Percentiles rank a stretch among this genome's conserved stretches.
phyloP scores from a whole-genome alignment of 2,329 filamentous ascomycete species.

The Clonostachys sp. region DNA sequence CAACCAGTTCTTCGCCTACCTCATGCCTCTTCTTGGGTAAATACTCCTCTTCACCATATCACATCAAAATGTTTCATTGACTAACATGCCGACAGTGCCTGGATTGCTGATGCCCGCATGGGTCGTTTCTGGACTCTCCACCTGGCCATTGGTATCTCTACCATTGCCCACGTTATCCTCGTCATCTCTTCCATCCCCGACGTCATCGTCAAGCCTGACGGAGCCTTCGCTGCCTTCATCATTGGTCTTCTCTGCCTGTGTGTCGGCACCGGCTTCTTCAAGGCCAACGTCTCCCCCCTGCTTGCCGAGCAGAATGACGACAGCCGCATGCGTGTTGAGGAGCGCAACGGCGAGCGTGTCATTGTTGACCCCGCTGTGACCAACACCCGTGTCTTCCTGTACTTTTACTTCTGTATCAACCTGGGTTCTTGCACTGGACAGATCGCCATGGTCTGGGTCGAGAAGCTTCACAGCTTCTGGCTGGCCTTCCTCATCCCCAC shows the following conservation, averaged over 20 bases:
- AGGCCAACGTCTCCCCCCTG: slow-evolving; percentile 71
- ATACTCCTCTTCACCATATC: slow-evolving; percentile 18
- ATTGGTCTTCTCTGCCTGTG: slow-evolving; percentile 53
- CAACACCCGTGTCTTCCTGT: slow-evolving; percentile 64
- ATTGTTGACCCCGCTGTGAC: slow-evolving; percentile 68
- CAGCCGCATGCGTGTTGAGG: slow-evolving; percentile 51
- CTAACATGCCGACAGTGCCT: slow-evolving; percentile 26
- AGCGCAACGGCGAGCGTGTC: slow-evolving; percentile 57
- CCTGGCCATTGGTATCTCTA: slow-evolving; percentile 60
- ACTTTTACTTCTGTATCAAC: slow-evolving; percentile 57
- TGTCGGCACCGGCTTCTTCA: slow-evolving; percentile 75
- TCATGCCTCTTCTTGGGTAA: slow-evolving; percentile 53
- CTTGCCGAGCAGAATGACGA: slow-evolving; percentile 67
- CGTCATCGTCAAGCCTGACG: slow-evolving; percentile 53
- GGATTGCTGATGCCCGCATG: slow-evolving; percentile 63
- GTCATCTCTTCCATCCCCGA: slow-evolving; percentile 59
- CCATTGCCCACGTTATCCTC: slow-evolving; percentile 62
- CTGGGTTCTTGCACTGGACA: slow-evolving; percentile 57
- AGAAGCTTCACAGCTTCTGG: slow-evolving; percentile 76
- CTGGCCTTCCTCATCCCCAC: slow-evolving; percentile 66
- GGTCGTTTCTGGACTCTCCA: slow-evolving; percentile 73
- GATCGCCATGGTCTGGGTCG: slow-evolving; percentile 64
- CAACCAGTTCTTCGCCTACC: slow-evolving; percentile 59
- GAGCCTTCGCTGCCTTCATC: slow-evolving; percentile 62
- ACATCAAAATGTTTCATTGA: background rate